These are phyloP conservation scores for Xylariales sp. DNA, from an alignment of 2,329 filamentous ascomycete genomes.

Conservation along the genomic window DNA sequence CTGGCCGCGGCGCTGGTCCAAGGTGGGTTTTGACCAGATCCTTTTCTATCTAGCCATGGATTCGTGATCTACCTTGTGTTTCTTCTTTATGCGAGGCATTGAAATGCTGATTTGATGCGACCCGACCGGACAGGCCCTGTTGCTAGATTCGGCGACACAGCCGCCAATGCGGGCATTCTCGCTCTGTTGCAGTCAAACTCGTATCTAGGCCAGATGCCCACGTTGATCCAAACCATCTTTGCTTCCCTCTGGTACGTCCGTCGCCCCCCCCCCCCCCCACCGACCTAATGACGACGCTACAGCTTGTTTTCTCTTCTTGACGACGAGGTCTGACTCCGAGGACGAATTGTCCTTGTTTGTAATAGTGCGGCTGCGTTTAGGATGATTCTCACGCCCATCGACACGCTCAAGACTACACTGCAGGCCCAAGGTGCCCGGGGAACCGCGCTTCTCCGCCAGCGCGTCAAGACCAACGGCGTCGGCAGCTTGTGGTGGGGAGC, in stretches of 20 bases:
- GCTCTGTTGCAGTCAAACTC: conserved; percentile 41
- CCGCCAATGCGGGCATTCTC: conserved; percentile 45
- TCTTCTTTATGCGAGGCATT: too few relatives aligned
- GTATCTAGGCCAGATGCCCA: conserved; percentile 36
- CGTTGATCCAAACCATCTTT: conserved; percentile 40
- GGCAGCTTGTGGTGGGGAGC: conserved; percentile 47
- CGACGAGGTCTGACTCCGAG: neutral
- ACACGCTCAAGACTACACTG: conserved; percentile 46
- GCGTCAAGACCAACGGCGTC: conserved; percentile 37
- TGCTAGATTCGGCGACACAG: conserved; percentile 42
- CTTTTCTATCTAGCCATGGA: too few relatives aligned
- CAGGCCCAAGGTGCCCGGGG: conserved; percentile 41
- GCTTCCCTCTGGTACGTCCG: conserved; percentile 35
- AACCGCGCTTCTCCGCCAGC: conserved; percentile 35
- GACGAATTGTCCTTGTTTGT: neutral
- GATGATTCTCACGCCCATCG: conserved; percentile 43
- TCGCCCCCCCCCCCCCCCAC: neutral
- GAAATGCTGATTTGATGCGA: too few relatives aligned
- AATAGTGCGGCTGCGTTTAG: conserved; percentile 41
- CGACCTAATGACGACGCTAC: neutral
- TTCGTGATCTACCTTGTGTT: too few relatives aligned
- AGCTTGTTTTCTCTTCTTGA: fast-evolving
- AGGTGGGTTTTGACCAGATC: too few relatives aligned
- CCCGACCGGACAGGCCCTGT: too few relatives aligned
- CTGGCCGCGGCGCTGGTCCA: conserved; percentile 39